Conservation (phyloP, 257 asterid genomes). For the Fraxinus cuspidata region DNA sequence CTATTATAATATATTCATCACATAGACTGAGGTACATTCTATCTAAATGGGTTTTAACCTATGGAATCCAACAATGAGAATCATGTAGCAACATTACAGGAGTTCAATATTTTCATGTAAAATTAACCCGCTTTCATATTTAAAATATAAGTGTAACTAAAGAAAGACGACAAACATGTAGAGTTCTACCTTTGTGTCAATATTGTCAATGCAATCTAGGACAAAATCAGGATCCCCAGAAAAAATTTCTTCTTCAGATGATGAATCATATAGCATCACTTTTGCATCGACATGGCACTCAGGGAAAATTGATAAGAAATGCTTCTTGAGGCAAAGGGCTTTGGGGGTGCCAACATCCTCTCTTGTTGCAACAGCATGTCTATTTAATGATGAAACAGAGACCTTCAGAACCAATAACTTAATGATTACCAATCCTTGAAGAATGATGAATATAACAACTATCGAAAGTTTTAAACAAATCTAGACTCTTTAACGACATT, state of each 20-base stretch:
- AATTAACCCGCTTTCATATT: too few relatives aligned
- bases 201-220: slow-evolving; percentile 92
- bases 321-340: slow-evolving; percentile 84
- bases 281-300: slow-evolving; percentile 87
- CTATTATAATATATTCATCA: not conserved
- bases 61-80: slow-evolving; percentile 5
- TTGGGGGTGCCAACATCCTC: slow-evolving; percentile 93
- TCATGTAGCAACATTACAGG: slow-evolving; percentile 10
- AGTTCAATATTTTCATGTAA: not conserved
- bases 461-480: slow-evolving; percentile 16
- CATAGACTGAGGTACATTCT: not conserved
- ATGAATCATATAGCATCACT: slow-evolving; percentile 75
- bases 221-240: slow-evolving; percentile 92
- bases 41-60: not conserved
- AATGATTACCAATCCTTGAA: slow-evolving; percentile 22
- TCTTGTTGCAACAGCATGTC: slow-evolving; percentile 97
- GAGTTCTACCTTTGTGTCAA: slow-evolving; percentile 88
- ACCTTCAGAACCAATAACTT: slow-evolving; percentile 55
- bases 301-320: slow-evolving; percentile 76
- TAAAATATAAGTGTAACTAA: too few relatives aligned
- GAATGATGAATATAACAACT: slow-evolving; percentile 6
- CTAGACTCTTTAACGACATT: slow-evolving; percentile 16
- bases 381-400: slow-evolving; percentile 89
- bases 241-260: slow-evolving; percentile 90
- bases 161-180: not conserved